Evolutionary conservation across 495 filamentous ascomycete species (phyloP), one percentile per base, ranked within the genome.

Genomic region (Barbatosphaeria neglecta): DNA sequence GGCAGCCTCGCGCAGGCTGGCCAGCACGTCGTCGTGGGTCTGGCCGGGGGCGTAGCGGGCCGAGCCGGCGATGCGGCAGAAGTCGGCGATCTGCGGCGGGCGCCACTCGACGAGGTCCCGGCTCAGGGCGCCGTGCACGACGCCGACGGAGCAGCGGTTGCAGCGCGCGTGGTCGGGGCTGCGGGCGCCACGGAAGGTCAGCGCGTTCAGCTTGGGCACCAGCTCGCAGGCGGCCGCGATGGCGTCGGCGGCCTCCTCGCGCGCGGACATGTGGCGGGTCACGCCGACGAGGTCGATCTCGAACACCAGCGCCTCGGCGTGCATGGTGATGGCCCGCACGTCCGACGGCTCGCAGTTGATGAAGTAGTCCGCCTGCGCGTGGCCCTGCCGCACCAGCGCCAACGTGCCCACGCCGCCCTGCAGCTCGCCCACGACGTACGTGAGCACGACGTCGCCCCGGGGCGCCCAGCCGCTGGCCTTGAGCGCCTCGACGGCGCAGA

Each of bases 281-380:
- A 51, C 46, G 15, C 49, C 49, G 9, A 40, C 43, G 24, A 51
- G 18, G 11, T 22, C 41, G 17, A 51, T 43, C 24, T 51, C 49
- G 46, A 51, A 51, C 17, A 45, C 44, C 44, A 51, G 22, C 4
- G 49, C 49, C 33, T 46, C 49, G 4, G 49, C 49, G 22, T 51
- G 49, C 49, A 51, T 51, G 10, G 49, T 51, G 10, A 51, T 45
- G 6, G 49, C 49, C 22, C 37, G 45, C 31, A 51, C 43, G 31
- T 51, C 49, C n/a, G 44, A 47, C 13, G 44, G 49, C 23, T 51
- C 49, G 28, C 49, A 51, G 22, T 51, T 51, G 44, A 51, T 47
- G 28, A 51, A 51, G 20, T 47, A 51, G 19, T 46, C 49, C 9
- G 49, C 49, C 22, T 44, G 41, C 6, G 47, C 44, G 27, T 18